Conservation (phyloP, 1,139 yeast species). For the Sugiyamaella novakii region DNA sequence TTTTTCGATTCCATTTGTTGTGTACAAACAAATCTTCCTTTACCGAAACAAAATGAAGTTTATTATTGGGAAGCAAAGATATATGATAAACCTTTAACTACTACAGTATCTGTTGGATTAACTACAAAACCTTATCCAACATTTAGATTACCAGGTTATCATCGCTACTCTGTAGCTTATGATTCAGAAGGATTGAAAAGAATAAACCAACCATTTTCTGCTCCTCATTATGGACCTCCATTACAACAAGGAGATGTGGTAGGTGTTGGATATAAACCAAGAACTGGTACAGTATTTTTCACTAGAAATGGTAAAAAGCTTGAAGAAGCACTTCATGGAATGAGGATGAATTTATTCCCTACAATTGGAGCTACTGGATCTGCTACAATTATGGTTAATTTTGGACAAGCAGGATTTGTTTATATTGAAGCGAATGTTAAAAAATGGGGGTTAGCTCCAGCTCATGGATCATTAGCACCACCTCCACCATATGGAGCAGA, state of each 20-base stretch:
- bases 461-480: constrained; percentile 69
- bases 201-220: constrained; percentile 79
- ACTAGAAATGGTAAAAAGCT: constrained; percentile 89
- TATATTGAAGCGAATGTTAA: constrained; percentile 94
- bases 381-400: constrained; percentile 74
- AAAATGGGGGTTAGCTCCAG: constrained; percentile 88
- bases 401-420: constrained; percentile 91
- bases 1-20: constrained; percentile 74
- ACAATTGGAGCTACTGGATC: constrained; percentile 83
- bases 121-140: constrained; percentile 88
- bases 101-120: constrained; percentile 71
- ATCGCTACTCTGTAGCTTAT: constrained; percentile 80
- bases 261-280: constrained; percentile 84
- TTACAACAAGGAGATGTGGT: constrained; percentile 84
- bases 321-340: constrained; percentile 79
- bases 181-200: constrained; percentile 84
- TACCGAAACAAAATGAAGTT: constrained; percentile 82
- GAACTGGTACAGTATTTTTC: constrained; percentile 80
- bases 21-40: constrained; percentile 80
- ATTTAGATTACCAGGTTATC: constrained; percentile 84
- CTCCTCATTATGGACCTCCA: constrained; percentile 72
- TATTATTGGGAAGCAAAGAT: constrained; percentile 88
- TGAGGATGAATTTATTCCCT: constrained; percentile 81
- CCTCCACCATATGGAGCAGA: constrained; percentile 71
- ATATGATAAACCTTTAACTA: constrained; percentile 59